phyloP scores from a whole-genome alignment of 768 basidiomycete species.

The Trametopsis cervina region DNA sequence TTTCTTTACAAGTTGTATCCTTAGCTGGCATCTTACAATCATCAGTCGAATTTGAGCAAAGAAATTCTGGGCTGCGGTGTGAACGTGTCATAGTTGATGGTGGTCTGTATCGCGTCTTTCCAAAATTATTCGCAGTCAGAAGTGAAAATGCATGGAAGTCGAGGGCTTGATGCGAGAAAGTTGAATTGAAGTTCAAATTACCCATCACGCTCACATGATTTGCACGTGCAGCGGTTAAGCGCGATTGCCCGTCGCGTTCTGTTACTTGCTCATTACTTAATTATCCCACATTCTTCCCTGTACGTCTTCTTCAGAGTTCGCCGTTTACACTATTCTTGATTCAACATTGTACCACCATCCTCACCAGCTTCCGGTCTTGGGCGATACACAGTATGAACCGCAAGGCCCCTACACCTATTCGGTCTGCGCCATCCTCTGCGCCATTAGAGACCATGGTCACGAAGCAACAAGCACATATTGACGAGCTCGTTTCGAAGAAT shows the following conservation, averaged over 20 bases:
- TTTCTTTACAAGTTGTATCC: neutral
- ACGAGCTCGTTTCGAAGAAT: slow-evolving; percentile 65
- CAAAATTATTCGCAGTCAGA: too few species aligned
- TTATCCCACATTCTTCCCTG: too few species aligned
- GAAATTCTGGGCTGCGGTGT: too few species aligned
- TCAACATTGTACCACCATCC: neutral
- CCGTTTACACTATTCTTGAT: neutral
- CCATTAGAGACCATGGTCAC: slow-evolving; percentile 29
- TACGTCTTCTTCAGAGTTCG: neutral
- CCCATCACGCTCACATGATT: too few species aligned
- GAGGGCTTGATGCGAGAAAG: too few species aligned
- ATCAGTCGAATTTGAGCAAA: neutral
- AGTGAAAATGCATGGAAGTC: too few species aligned
- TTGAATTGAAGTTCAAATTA: too few species aligned
- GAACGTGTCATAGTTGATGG: too few species aligned
- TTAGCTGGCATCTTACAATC: neutral
- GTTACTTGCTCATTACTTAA: too few species aligned
- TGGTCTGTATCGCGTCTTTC: too few species aligned
- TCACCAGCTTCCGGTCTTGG: neutral
- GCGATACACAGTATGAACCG: slow-evolving; percentile 9
- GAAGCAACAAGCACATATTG: slow-evolving; percentile 60
- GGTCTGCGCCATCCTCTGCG: slow-evolving; percentile 9
- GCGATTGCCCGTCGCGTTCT: too few species aligned
- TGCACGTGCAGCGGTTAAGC: too few species aligned
- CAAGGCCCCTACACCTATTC: slow-evolving; percentile 10